Conservation (phyloP, 2,329 filamentous ascomycete genomes). For the Fusarium cicatricum region DNA sequence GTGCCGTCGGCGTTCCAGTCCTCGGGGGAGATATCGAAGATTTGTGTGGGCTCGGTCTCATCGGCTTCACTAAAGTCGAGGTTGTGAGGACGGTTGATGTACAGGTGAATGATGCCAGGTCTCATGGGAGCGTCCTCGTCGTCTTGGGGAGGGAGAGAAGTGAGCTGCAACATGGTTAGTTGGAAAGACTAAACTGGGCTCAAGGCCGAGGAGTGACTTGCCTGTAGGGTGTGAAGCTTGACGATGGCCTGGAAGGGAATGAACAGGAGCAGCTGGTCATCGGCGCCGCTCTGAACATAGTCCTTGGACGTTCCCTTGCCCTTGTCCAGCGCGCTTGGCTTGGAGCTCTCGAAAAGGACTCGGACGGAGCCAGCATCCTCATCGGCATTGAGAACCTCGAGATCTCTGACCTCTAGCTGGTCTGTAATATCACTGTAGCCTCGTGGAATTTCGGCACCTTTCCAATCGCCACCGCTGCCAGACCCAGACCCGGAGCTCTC, state of each 20-base stretch:
- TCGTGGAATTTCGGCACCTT: slow-evolving; percentile 76
- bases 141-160: slow-evolving; percentile 75
- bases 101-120: slow-evolving; percentile 84
- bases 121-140: slow-evolving; percentile 81
- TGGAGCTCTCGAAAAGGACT: slow-evolving; percentile 73
- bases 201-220: slow-evolving; percentile 43
- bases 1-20: slow-evolving; percentile 88
- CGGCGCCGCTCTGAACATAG: slow-evolving; percentile 95
- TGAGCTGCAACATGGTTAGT: slow-evolving; percentile 68
- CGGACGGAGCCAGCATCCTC: slow-evolving; percentile 76
- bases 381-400: slow-evolving; percentile 90
- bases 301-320: slow-evolving; percentile 67
- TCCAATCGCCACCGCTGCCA: slow-evolving; percentile 66
- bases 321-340: slow-evolving; percentile 71
- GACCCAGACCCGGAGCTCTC: slow-evolving; percentile 51
- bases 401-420: slow-evolving; percentile 78
- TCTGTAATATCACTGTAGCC: slow-evolving; percentile 86
- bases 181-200: neutral
- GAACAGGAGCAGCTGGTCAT: slow-evolving; percentile 95
- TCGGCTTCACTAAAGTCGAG: slow-evolving; percentile 96
- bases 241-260: slow-evolving; percentile 87
- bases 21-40: slow-evolving; percentile 73
- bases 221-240: slow-evolving; percentile 86
- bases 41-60: slow-evolving; percentile 81
- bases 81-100: slow-evolving; percentile 87